Percentiles rank a stretch among this genome's conserved stretches.
Evolutionary conservation across 768 basidiomycete genomes (phyloP).

Genomic region (Leucocoprinus leucothites): DNA sequence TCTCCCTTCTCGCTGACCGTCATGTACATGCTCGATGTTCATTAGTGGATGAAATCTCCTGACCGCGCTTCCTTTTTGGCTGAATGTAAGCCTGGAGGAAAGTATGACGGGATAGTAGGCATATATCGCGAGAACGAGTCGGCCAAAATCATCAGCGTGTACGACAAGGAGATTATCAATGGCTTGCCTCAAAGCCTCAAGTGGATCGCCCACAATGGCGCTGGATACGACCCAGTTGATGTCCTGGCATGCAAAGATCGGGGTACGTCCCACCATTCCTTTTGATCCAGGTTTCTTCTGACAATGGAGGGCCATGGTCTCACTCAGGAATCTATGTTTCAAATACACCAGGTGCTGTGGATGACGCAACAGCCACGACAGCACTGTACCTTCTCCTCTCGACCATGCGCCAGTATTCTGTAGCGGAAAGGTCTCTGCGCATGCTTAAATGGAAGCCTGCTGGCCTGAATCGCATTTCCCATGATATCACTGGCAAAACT

Average conservation of each 20-base stretch:
- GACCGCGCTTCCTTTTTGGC: slow-evolving; percentile 68
- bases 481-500: slow-evolving; percentile 67
- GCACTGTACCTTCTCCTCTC: slow-evolving; percentile 82
- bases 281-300: not conserved
- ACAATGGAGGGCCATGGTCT: not conserved
- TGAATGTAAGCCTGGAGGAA: slow-evolving; percentile 60
- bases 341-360: slow-evolving; percentile 87
- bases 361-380: slow-evolving; percentile 89
- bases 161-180: slow-evolving; percentile 75
- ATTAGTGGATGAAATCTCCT: slow-evolving; percentile 49
- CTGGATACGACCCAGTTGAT: slow-evolving; percentile 90
- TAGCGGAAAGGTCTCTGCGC: slow-evolving; percentile 58
- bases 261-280: slow-evolving; percentile 38
- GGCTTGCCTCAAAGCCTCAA: slow-evolving; percentile 65
- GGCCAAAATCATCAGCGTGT: slow-evolving; percentile 62
- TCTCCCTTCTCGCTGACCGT: not conserved
- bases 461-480: slow-evolving; percentile 42
- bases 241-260: slow-evolving; percentile 66
- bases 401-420: slow-evolving; percentile 68
- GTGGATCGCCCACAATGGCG: slow-evolving; percentile 92
- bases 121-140: slow-evolving; percentile 80
- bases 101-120: slow-evolving; percentile 69
- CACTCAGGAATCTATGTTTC: slow-evolving; percentile 72
- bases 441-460: slow-evolving; percentile 59
- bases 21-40: not conserved